Percentiles rank a stretch among this genome's conserved stretches.
Conservation (phyloP, 352 stramenopile species). For the Thalassiosira pacifica region DNA sequence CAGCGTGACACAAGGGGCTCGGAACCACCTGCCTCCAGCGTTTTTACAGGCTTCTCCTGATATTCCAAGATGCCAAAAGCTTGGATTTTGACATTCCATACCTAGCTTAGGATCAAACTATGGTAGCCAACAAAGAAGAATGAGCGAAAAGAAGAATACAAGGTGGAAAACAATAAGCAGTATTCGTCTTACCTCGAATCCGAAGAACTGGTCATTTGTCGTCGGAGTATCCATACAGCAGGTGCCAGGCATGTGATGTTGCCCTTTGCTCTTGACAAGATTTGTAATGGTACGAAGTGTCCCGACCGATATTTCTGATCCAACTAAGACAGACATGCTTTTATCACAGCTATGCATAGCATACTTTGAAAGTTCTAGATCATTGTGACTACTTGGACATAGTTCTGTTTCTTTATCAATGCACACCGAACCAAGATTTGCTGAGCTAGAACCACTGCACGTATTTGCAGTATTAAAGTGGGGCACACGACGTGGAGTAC, state of each 20-base stretch:
- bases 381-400: neutral
- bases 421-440: neutral
- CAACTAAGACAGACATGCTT: conserved; percentile 38
- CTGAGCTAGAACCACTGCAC: no score
- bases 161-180: neutral
- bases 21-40: conserved; percentile 31
- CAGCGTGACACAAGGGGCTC: conserved; percentile 44
- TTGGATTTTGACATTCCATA: conserved; percentile 39
- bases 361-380: neutral
- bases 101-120: conserved; percentile 16
- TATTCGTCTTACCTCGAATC: neutral
- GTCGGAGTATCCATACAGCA: conserved; percentile 18
- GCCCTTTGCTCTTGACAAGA: conserved; percentile 36
- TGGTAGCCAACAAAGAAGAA: neutral
- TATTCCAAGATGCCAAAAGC: conserved; percentile 45
- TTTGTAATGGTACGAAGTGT: conserved; percentile 26
- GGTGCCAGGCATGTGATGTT: neutral
- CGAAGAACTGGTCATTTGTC: conserved; percentile 23
- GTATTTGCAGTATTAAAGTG: no score
- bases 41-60: conserved; percentile 43
- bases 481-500: no score
- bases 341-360: conserved; percentile 11
- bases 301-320: conserved; percentile 13
- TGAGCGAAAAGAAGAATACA: neutral
- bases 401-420: neutral